Evolutionary conservation across 768 basidiomycete species (phyloP).

Genomic region (Lentinula lateritia): DNA sequence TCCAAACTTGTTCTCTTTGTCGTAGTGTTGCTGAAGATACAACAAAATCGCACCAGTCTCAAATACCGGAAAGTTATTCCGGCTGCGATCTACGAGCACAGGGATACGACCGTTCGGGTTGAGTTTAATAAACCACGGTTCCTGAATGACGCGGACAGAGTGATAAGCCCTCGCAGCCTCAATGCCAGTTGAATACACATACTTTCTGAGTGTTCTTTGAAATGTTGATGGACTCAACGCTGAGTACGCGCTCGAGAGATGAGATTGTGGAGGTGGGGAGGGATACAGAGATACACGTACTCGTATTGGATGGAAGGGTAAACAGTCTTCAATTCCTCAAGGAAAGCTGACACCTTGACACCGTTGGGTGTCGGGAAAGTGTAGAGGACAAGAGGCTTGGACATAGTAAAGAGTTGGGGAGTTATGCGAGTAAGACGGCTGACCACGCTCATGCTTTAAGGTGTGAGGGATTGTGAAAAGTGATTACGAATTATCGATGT

Average conservation of each 20-base stretch:
- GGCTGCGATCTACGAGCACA: conserved; percentile 53
- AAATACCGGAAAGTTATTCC: conserved; percentile 62
- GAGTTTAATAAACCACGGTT: conserved; percentile 70
- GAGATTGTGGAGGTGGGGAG: neutral
- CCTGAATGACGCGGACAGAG: conserved; percentile 17
- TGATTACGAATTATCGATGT: neutral
- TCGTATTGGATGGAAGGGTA: conserved; percentile 50
- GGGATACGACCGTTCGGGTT: conserved; percentile 64
- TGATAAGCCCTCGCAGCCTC: neutral
- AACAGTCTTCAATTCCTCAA: conserved; percentile 58
- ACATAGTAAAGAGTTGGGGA: conserved; percentile 1
- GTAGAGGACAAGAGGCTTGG: conserved; percentile 46
- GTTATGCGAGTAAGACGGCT: neutral
- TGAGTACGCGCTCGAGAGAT: conserved; percentile 15
- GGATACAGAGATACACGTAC: conserved; percentile 20
- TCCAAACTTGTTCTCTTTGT: conserved; percentile 65
- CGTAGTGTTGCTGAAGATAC: conserved; percentile 80
- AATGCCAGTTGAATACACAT: neutral
- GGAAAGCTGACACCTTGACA: conserved; percentile 39
- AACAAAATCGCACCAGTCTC: conserved; percentile 79
- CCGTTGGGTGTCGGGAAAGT: conserved; percentile 60
- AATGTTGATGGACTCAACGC: conserved; percentile 51
- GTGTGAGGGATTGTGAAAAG: neutral
- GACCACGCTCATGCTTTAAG: neutral
- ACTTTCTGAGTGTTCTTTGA: conserved; percentile 69